Base-by-base conservation (phyloP, 2,329 filamentous ascomycete genomes). In the Blastomyces parvus region DNA sequence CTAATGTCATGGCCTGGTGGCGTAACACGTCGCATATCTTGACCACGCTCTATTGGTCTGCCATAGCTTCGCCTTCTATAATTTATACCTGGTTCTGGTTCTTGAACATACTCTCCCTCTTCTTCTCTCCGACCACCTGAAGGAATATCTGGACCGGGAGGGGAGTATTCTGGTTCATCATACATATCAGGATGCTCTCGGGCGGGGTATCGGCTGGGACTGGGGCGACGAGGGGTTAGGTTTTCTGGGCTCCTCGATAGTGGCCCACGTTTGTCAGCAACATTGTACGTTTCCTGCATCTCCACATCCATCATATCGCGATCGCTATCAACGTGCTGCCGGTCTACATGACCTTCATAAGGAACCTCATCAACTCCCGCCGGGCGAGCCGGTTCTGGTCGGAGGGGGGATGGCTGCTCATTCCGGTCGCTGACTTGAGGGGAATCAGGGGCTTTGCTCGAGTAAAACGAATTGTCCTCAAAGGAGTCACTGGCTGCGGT, bases 401-500 rank as follows among this genome's bases (percentile, higher is more conserved):
- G 68, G 46, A 67, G 68, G 30, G 72, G 67, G 60, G 73, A 74
- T 33, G 69, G 66, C 27, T 36, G 55, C 58, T 71, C 70, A 62
- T 67, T 70, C 58, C 71, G 73, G 19, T 74, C 72, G 62, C 74
- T 74, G 48, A 77, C 74, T 66, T 82, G 80, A 73, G 83, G 80
- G 67, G 91, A 96, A 74, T 92, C 89, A 80, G 92, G 88, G 67
- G 83, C 84, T 79, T 88, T 90, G 78, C 92, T 97, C 68, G 93
- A 97, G 81, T 97, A 97, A 77, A 96, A 96, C 50, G 91, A 94
- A 73, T 95, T 91, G 74, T 95, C 88, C 77, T 97, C 91, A 78
- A 91, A 90, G 44, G 90, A 94, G 75, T 93, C 90, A 82, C 83
- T 89, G 72, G 84, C 82, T 74, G 86, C 85, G 71, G 81, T 81